These are phyloP conservation scores for Podospora sp. DNA, from an alignment of 495 filamentous ascomycete genomes.

Conservation along the genomic window DNA sequence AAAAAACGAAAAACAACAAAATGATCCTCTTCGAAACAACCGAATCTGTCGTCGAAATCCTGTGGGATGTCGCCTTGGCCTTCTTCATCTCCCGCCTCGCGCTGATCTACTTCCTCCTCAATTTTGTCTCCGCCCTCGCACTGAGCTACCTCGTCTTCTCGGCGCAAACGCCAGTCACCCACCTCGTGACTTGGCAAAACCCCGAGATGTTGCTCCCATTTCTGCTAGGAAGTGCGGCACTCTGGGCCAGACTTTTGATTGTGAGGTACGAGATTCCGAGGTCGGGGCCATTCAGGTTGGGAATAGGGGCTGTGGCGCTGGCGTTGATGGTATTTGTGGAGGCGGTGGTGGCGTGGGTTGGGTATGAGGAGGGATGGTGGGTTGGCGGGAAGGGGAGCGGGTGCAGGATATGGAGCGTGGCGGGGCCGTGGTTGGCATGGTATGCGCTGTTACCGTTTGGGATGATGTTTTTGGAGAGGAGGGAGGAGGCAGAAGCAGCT, in stretches of 20 bases:
- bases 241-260: conserved; percentile 24
- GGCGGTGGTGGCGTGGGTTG: conserved; percentile 14
- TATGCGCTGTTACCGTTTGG: conserved; percentile 16
- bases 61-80: conserved; percentile 41
- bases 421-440: conserved; percentile 5
- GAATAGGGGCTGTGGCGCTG: conserved; percentile 25
- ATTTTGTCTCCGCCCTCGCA: conserved; percentile 16
- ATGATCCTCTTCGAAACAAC: conserved; percentile 32
- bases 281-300: conserved; percentile 26
- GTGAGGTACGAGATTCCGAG: conserved; percentile 32
- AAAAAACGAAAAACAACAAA: neutral
- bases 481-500: conserved; percentile 8
- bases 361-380: conserved; percentile 20
- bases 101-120: conserved; percentile 30
- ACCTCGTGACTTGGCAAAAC: neutral
- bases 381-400: conserved; percentile 3
- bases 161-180: conserved; percentile 2
- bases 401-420: conserved; percentile 2
- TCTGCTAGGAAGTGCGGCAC: conserved; percentile 17
- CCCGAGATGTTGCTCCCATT: conserved; percentile 15
- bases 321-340: conserved; percentile 19
- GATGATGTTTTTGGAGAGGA: conserved; percentile 20
- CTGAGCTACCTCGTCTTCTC: conserved; percentile 14
- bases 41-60: conserved; percentile 36
- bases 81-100: conserved; percentile 35